These are phyloP conservation scores for Aureobasidium sp. DNA, from an alignment of 2,329 filamentous ascomycete species.

Conservation along the genomic window DNA sequence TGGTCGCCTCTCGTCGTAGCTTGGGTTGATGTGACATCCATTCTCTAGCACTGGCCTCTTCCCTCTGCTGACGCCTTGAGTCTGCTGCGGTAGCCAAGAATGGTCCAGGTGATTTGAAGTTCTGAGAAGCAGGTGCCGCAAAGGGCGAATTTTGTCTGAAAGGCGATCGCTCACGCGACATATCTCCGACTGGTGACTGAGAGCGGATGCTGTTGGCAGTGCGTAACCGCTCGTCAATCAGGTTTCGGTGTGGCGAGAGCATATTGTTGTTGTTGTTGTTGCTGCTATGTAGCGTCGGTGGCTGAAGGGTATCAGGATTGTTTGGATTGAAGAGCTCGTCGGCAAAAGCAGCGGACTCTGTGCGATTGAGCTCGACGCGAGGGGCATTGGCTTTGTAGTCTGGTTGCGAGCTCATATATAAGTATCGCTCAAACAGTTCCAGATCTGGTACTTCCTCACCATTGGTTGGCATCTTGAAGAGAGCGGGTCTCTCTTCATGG, in stretches of 20 bases:
- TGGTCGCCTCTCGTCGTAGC: constrained; percentile 41
- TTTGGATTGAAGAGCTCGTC: constrained; percentile 78
- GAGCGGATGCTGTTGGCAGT: constrained; percentile 66
- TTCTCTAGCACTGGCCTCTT: constrained; percentile 49
- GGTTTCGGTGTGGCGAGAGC: constrained; percentile 46
- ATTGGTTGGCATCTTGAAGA: constrained; percentile 44
- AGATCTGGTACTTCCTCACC: constrained; percentile 43
- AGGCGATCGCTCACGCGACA: constrained; percentile 65
- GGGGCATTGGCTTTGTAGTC: constrained; percentile 13
- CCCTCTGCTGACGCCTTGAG: constrained; percentile 55
- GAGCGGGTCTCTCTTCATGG: constrained; percentile 43
- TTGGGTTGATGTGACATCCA: constrained; percentile 26
- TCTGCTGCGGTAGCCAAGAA: constrained; percentile 50
- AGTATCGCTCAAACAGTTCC: constrained; percentile 32
- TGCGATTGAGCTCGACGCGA: constrained; percentile 65
- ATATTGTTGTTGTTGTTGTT: constrained; percentile 49
- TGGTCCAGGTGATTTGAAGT: constrained; percentile 35
- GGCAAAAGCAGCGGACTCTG: constrained; percentile 76
- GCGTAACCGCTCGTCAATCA: constrained; percentile 70
- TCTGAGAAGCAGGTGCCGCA: constrained; percentile 32
- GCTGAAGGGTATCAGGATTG: constrained; percentile 46
- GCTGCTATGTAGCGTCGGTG: constrained; percentile 44
- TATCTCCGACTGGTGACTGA: constrained; percentile 45
- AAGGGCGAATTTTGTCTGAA: constrained; percentile 61
- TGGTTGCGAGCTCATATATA: constrained; percentile 9